Evolutionary conservation across 2,329 filamentous ascomycete species (phyloP).

Genomic region (Cyclaneusma minus): DNA sequence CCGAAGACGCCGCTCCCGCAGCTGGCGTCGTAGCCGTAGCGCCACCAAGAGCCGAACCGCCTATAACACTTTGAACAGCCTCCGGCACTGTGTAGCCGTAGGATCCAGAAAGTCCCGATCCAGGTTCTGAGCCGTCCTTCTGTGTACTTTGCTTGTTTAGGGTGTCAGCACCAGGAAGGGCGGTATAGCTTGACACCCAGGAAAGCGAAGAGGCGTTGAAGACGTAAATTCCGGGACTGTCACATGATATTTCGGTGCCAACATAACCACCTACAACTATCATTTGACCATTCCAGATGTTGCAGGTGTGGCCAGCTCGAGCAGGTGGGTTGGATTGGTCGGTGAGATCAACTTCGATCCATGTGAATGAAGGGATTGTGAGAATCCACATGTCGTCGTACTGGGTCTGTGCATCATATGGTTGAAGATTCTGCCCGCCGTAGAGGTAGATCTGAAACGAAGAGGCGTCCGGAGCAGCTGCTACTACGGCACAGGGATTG

Average conservation of each 20-base stretch:
- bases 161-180: constrained; percentile 32
- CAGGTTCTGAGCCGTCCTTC: constrained; percentile 14
- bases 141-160: constrained; percentile 31
- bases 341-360: constrained; percentile 46
- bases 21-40: constrained; percentile 53
- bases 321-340: constrained; percentile 39
- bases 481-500: constrained; percentile 56
- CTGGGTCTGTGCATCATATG: constrained; percentile 37
- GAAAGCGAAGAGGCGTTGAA: constrained; percentile 52
- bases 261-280: constrained; percentile 57
- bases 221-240: constrained; percentile 54
- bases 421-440: constrained; percentile 58
- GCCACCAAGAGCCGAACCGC: constrained; percentile 41
- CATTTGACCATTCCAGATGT: constrained; percentile 56
- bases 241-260: constrained; percentile 42
- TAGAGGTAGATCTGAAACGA: constrained; percentile 69
- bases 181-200: constrained; percentile 48
- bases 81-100: constrained; percentile 50
- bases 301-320: constrained; percentile 53
- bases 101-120: constrained; percentile 36
- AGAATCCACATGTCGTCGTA: constrained; percentile 66
- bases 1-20: constrained; percentile 43
- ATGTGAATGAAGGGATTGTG: constrained; percentile 57
- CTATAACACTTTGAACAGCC: constrained; percentile 45
- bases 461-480: constrained; percentile 53